Evolutionary conservation across 2,329 filamentous ascomycete genomes (phyloP).

Genomic region (Pseudocercospora crystallina): DNA sequence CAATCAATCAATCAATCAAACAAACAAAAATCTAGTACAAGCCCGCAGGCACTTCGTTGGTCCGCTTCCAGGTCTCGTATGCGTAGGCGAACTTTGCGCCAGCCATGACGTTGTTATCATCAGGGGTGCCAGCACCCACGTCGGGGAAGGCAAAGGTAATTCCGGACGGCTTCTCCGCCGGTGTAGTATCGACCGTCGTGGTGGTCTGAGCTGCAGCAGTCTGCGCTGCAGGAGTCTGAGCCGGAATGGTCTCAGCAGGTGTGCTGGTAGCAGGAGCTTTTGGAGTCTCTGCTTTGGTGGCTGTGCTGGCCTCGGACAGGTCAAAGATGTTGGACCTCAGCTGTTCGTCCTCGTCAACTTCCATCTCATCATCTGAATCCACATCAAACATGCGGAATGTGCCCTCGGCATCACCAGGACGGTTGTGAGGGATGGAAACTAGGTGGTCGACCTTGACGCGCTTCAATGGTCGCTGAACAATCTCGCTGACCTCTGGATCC

Average conservation of each 20-base stretch:
- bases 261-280: background rate
- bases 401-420: slow-evolving; percentile 30
- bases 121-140: background rate
- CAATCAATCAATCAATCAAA: too few species aligned
- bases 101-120: slow-evolving; percentile 2
- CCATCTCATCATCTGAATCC: slow-evolving; percentile 36
- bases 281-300: background rate
- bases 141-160: slow-evolving; percentile 6
- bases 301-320: slow-evolving; percentile 8
- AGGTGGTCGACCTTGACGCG: slow-evolving; percentile 35
- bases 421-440: slow-evolving; percentile 31
- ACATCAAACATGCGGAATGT: slow-evolving; percentile 34
- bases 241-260: background rate
- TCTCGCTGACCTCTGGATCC: slow-evolving; percentile 29
- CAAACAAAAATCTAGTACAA: too few species aligned
- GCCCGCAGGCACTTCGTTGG: background rate
- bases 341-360: slow-evolving; percentile 30
- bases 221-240: background rate
- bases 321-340: slow-evolving; percentile 27
- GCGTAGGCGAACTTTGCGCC: slow-evolving; percentile 17
- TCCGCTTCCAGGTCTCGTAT: slow-evolving; percentile 6
- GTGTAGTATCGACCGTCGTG: background rate
- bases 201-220: background rate
- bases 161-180: background rate
- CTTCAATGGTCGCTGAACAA: slow-evolving; percentile 28